Conservation (phyloP, 805 yeast genomes). For the Jamesozyma jinghongensis region DNA sequence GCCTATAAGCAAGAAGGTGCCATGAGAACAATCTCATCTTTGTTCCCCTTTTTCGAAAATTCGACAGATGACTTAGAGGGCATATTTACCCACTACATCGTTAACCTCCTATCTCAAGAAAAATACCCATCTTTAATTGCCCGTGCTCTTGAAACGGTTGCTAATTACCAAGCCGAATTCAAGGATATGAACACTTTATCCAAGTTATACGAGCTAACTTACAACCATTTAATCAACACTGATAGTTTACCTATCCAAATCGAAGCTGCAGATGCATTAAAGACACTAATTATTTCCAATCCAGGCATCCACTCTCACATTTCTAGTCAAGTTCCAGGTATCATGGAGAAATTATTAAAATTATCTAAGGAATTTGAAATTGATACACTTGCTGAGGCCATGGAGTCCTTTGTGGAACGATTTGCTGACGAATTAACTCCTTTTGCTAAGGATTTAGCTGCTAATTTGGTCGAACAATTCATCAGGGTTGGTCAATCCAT, state of each 20-base stretch:
- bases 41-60: conserved; percentile 35
- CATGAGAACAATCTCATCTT: conserved; percentile 65
- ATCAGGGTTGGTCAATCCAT: conserved; percentile 47
- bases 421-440: conserved; percentile 85
- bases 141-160: conserved; percentile 53
- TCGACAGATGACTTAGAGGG: conserved; percentile 47
- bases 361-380: conserved; percentile 75
- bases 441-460: conserved; percentile 61
- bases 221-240: conserved; percentile 31
- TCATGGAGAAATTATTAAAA: conserved; percentile 70
- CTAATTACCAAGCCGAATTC: conserved; percentile 30
- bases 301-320: conserved; percentile 59
- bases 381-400: conserved; percentile 80
- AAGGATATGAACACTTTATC: conserved; percentile 33
- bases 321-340: conserved; percentile 61
- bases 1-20: conserved; percentile 76
- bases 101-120: conserved; percentile 52
- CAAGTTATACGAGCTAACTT: conserved; percentile 35
- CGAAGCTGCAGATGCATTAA: conserved; percentile 82
- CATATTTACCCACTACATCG: conserved; percentile 49
- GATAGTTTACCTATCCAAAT: conserved; percentile 62
- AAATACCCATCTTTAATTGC: conserved; percentile 60
- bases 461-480: conserved; percentile 54
- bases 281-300: conserved; percentile 60
- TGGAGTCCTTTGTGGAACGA: conserved; percentile 88